Percentiles rank a stretch among this genome's conserved stretches.
These are phyloP conservation scores for Cytospora schulzeri DNA, from an alignment of 2,329 filamentous ascomycete genomes.

Conservation along the genomic window DNA sequence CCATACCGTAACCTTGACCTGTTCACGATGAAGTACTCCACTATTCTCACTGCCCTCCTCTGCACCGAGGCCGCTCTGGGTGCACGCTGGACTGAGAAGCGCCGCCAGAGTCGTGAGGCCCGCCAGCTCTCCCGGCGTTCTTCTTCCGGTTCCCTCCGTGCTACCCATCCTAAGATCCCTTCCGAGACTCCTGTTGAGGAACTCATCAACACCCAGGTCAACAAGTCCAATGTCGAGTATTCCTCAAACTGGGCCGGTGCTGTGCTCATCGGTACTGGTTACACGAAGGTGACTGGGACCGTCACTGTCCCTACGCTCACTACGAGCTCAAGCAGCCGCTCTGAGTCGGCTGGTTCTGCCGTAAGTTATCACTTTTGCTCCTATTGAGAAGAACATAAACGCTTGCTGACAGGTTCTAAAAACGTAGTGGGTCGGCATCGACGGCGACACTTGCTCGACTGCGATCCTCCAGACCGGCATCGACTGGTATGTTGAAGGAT, in stretches of 20 bases:
- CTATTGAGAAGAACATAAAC: no score
- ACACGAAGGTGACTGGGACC: constrained; percentile 53
- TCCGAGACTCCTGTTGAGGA: neutral
- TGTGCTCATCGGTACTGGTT: constrained; percentile 52
- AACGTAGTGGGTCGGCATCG: constrained; percentile 58
- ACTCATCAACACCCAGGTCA: neutral
- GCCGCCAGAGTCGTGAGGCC: constrained; percentile 37
- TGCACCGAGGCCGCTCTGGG: constrained; percentile 45
- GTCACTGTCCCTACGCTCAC: constrained; percentile 49
- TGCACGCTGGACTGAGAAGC: constrained; percentile 46
- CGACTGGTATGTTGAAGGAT: constrained; percentile 52
- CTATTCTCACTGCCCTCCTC: constrained; percentile 40
- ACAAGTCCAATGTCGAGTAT: constrained; percentile 24
- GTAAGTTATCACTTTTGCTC: neutral
- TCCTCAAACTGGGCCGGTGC: constrained; percentile 59
- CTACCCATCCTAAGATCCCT: constrained; percentile 17
- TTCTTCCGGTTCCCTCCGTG: neutral
- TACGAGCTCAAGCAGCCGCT: constrained; percentile 38
- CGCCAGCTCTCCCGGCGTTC: constrained; percentile 16
- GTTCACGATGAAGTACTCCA: constrained; percentile 50
- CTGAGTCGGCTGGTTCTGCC: constrained; percentile 51
- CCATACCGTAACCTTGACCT: neutral
- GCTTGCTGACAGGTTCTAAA: neutral
- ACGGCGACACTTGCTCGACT: constrained; percentile 56
- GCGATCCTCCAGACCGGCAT: constrained; percentile 61